Percentiles rank a stretch among this genome's conserved stretches.
Conservation (phyloP, 495 filamentous ascomycete genomes). For the Trichoderma parareesei region DNA sequence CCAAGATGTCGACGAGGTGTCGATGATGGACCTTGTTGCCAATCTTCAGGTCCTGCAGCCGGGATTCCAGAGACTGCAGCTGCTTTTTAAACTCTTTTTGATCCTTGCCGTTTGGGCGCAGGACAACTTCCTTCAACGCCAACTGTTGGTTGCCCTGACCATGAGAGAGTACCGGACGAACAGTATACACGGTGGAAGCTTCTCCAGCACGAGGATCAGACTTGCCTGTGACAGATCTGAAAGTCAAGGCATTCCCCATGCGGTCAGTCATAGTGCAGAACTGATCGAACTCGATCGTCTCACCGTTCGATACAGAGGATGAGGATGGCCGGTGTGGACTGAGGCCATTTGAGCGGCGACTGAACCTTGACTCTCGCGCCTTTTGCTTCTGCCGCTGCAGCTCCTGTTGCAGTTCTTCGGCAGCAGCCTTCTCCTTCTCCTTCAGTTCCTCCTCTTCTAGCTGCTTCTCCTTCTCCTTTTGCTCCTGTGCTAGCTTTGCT, state of each 20-base stretch:
- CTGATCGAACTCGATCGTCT: conserved; percentile 59
- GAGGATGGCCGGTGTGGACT: conserved; percentile 18
- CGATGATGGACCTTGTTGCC: conserved; percentile 61
- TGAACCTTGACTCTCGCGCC: conserved; percentile 46
- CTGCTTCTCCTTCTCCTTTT: conserved; percentile 39
- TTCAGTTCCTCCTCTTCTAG: conserved; percentile 48
- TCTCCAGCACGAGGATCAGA: conserved; percentile 47
- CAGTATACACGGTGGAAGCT: conserved; percentile 55
- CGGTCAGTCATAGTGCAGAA: conserved; percentile 52
- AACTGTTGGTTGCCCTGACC: conserved; percentile 49
- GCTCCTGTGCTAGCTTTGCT: conserved; percentile 39
- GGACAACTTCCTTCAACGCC: conserved; percentile 58
- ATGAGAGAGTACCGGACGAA: conserved; percentile 52
- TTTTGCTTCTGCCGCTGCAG: conserved; percentile 54
- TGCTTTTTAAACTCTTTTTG: conserved; percentile 54
- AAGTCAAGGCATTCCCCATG: conserved; percentile 46
- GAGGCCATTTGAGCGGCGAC: conserved; percentile 13
- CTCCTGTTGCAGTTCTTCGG: conserved; percentile 70
- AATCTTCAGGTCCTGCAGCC: conserved; percentile 52
- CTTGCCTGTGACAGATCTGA: conserved; percentile 59
- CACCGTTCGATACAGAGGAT: conserved; percentile 21
- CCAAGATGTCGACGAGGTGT: conserved; percentile 69
- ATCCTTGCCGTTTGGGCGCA: conserved; percentile 50
- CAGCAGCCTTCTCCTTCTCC: conserved; percentile 69
- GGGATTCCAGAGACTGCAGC: conserved; percentile 55